These are phyloP conservation scores for Boehmeria nivea DNA, from an alignment of 306 rosid species.

Conservation along the genomic window DNA sequence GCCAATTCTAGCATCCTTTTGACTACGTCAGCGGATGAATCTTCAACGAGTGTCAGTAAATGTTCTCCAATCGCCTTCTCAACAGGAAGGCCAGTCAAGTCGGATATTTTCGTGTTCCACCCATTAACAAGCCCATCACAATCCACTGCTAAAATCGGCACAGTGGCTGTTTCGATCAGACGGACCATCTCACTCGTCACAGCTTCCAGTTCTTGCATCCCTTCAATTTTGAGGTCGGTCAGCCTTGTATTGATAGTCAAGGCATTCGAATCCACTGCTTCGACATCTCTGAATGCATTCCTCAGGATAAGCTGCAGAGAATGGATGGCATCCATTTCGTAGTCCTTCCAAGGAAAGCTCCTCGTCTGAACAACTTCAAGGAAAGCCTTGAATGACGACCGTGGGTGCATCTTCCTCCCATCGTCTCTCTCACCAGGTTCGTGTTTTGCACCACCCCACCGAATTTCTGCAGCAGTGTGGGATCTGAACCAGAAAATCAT, in stretches of 20 bases:
- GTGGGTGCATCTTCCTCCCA: slow-evolving; percentile 82
- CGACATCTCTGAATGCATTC: slow-evolving; percentile 63
- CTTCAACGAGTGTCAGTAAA: slow-evolving; percentile 79
- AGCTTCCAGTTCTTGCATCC: slow-evolving; percentile 86
- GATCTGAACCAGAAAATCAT: slow-evolving; percentile 86
- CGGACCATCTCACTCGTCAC: slow-evolving; percentile 95
- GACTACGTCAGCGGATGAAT: slow-evolving; percentile 55
- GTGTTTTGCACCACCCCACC: slow-evolving; percentile 98
- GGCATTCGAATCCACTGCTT: slow-evolving; percentile 24
- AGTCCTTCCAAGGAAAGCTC: slow-evolving; percentile 88
- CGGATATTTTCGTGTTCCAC: slow-evolving; percentile 84
- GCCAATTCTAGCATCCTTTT: slow-evolving; percentile 69
- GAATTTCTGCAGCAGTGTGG: slow-evolving; percentile 75
- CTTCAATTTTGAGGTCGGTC: slow-evolving; percentile 65
- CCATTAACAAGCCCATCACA: slow-evolving; percentile 77
- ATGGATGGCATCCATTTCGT: slow-evolving; percentile 97
- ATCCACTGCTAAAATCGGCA: slow-evolving; percentile 89
- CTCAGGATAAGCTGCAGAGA: slow-evolving; percentile 92
- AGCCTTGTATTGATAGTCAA: slow-evolving; percentile 49
- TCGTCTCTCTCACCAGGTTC: slow-evolving; percentile 73
- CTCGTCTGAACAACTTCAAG: slow-evolving; percentile 81
- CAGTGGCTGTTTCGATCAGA: slow-evolving; percentile 89
- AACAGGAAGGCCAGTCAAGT: slow-evolving; percentile 84
- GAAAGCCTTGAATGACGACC: slow-evolving; percentile 96
- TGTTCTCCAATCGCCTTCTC: slow-evolving; percentile 76